Base-by-base conservation (phyloP, 116 monocot genomes). In the Dioscorea cayenensis region DNA sequence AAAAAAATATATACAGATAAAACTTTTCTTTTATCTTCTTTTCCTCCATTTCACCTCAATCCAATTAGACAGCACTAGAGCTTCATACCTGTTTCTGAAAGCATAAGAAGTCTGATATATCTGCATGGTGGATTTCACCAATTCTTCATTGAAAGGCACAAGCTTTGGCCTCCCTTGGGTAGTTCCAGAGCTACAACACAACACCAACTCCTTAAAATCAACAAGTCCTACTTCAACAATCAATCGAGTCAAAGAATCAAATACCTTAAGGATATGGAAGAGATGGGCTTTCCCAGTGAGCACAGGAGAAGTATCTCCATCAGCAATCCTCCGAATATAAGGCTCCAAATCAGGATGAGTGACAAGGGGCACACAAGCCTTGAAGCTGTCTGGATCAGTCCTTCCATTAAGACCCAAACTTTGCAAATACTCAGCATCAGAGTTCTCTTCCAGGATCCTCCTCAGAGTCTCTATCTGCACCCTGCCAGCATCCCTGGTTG, bases 91-190 rank as follows among this genome's bases (percentile, higher is more conserved):
- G n/a, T 89, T 91, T 78, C 95, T 84, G 72, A 85, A 95, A 65
- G 92, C 95, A 80, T 75, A 87, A 2, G 92, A 89, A 4, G 76
- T 81, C 5, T 65, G 67, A 37, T 83, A 92, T 68, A 89, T 89
- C 78, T 95, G 83, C 89, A 89, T 89, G 21, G 95, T 89, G 12
- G 71, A 72, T 14, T 84, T 72, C 52, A 89, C 75, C 66, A 87
- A 69, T 19, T 82, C 80, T 36, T 95, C 89, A 37, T 87, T 95
- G 70, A 95, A 95, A 4, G 85, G 82, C 35, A 95, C 13, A 72
- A 78, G 82, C 78, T 92, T 95, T 16, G 89, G 89, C 76, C 83
- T 92, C 38, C 95, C 95, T 67, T 87, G 81, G 1, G 95, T 95
- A 18, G 92, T 95, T 13, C 95, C 95, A 50, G 95, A 95, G 70